These are phyloP conservation scores for Colletotrichum truncatum DNA, from an alignment of 2,329 filamentous ascomycete species.

Conservation along the genomic window DNA sequence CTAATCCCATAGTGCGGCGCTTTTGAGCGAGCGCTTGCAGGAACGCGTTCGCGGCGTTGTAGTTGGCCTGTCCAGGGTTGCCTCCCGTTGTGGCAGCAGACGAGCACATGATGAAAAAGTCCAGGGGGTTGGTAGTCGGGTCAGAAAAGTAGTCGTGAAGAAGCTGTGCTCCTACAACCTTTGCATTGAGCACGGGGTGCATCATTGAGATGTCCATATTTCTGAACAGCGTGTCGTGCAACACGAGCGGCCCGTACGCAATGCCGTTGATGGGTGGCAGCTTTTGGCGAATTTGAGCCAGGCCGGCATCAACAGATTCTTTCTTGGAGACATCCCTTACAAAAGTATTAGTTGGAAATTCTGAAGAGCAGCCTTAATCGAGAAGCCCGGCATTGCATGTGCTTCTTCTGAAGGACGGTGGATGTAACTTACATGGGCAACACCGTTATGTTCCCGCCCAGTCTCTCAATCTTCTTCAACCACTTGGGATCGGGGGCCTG, in stretches of 20 bases:
- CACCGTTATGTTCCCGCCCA: too few relatives aligned
- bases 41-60: constrained; percentile 54
- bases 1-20: constrained; percentile 45
- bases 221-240: constrained; percentile 44
- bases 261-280: constrained; percentile 50
- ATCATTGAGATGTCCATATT: constrained; percentile 38
- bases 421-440: too few relatives aligned
- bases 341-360: too few relatives aligned
- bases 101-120: constrained; percentile 48
- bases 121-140: constrained; percentile 33
- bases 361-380: neutral
- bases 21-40: constrained; percentile 46
- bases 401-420: too few relatives aligned
- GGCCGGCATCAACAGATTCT: constrained; percentile 30
- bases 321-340: constrained; percentile 10
- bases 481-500: constrained; percentile 20
- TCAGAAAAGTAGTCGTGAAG: constrained; percentile 41
- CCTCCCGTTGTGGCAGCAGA: constrained; percentile 39
- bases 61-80: constrained; percentile 50
- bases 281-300: constrained; percentile 21
- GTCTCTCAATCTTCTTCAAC: too few relatives aligned
- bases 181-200: constrained; percentile 39
- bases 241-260: constrained; percentile 53
- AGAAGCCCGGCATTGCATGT: too few relatives aligned
- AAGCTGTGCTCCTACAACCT: constrained; percentile 41